These are phyloP conservation scores for Fraxinus anomala DNA, from an alignment of 257 asterid species.

Conservation along the genomic window DNA sequence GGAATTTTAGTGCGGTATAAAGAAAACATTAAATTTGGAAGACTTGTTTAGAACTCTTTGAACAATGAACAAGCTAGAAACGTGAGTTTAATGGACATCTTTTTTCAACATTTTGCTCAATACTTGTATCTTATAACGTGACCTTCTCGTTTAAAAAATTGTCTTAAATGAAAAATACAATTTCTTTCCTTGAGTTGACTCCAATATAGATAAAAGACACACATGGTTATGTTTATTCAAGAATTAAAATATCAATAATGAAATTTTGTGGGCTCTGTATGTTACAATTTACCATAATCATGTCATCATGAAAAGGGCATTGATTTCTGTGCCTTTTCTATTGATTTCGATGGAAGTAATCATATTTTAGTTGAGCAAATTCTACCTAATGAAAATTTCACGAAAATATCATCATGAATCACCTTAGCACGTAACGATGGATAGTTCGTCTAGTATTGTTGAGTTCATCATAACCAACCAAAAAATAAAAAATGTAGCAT, in stretches of 20 bases:
- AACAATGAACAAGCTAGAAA: constrained; percentile 5
- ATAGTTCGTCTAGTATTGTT: too few relatives aligned
- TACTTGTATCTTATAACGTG: neutral
- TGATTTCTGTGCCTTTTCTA: too few relatives aligned
- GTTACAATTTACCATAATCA: neutral
- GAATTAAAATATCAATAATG: neutral
- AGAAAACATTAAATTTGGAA: neutral
- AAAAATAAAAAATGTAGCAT: neutral
- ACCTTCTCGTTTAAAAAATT: neutral
- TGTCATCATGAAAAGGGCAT: neutral
- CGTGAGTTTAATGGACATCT: neutral
- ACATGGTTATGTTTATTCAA: neutral
- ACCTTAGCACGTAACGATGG: neutral
- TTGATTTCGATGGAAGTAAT: neutral
- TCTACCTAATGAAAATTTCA: neutral
- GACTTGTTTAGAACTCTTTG: neutral
- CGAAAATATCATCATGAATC: neutral
- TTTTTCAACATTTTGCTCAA: neutral
- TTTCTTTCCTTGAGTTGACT: neutral
- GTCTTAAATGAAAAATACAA: neutral
- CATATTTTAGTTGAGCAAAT: neutral
- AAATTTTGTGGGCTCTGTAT: neutral
- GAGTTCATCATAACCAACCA: neutral
- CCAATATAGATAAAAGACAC: constrained; percentile 4
- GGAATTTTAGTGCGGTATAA: neutral